Evolutionary conservation across 2,329 filamentous ascomycete genomes (phyloP), one percentile per base, ranked within the genome.

Genomic region (Proliferodiscus dingleyae): DNA sequence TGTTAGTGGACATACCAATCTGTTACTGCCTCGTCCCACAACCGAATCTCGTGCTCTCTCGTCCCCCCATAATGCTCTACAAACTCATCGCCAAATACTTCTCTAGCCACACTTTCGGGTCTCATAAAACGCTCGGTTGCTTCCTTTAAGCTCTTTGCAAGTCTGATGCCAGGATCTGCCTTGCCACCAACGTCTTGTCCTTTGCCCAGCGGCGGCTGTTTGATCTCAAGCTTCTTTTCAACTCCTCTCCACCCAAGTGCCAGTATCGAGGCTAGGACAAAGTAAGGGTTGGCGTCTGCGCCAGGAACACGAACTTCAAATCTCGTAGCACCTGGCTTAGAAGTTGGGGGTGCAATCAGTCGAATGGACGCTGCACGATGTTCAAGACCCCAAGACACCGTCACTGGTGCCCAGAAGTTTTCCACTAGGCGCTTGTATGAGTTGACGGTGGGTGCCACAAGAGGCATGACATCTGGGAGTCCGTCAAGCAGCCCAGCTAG

Each of bases 381-480:
- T 68, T 97, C 93, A 4, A 96, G 71, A 1, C 93, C 93, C 93
- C 93, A 98, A 0, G 89, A 95, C 0, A 97, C 93, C 0, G 91
- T 96, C 5, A 98, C 93, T 0, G 93, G 93, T 0, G 93, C 93
- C 93, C 93, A 98, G 69, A 96, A 97, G 70, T 97, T 97, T 72
- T 98, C 93, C 2, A 98, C 93, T 0, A 98, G 77, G 3, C 93
- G 84, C 71, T 98, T 98, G 75, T 98, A 98, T 51, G 88, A 95
- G 75, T 98, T 98, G 62, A 98, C 80, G 1, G 89, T 98, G 0
- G 93, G 93, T 1, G 91, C 93, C 10, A 98, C 74, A 47, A 97
- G 74, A 1, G 93, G 93, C 93, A 98, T 98, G 56, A 97, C 81
- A 61, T 96, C 89, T 2, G 93, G 89, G 3, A 98, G 76, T 11